Conservation (phyloP, 331 rosid genomes). For the Pyrus hybrid region DNA sequence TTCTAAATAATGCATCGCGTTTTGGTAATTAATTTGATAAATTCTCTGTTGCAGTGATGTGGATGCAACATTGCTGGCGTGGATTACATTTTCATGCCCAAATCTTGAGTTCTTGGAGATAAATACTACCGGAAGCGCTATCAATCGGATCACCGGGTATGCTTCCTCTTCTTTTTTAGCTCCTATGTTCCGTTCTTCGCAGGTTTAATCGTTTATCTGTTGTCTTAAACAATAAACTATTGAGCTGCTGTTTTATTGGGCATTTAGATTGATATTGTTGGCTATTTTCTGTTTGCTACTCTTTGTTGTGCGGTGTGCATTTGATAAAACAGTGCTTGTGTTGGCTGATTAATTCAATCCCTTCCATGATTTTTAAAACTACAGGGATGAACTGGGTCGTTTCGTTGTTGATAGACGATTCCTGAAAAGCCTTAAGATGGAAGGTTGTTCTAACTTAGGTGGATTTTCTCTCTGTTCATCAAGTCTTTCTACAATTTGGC, state of each 20-base stretch:
- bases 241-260: background rate
- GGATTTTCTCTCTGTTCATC: conserved; percentile 68
- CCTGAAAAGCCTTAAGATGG: conserved; percentile 80
- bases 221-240: background rate
- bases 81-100: conserved; percentile 93
- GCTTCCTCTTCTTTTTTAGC: background rate
- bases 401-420: conserved; percentile 76
- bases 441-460: conserved; percentile 78
- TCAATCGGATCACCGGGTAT: conserved; percentile 89
- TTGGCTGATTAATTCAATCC: conserved; percentile 1
- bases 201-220: background rate
- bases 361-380: conserved; percentile 8
- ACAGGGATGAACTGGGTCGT: conserved; percentile 83
- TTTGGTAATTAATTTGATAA: background rate
- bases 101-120: conserved; percentile 76
- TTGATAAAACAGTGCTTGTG: background rate
- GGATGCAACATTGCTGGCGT: conserved; percentile 89
- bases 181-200: background rate
- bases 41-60: conserved; percentile 46
- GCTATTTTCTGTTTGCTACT: too few relatives aligned
- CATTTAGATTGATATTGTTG: background rate
- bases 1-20: background rate
- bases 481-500: conserved; percentile 85
- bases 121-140: conserved; percentile 30
- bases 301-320: background rate